Conservation (phyloP, 2,329 filamentous ascomycete genomes). For the Thielaviopsis ethacetica region DNA sequence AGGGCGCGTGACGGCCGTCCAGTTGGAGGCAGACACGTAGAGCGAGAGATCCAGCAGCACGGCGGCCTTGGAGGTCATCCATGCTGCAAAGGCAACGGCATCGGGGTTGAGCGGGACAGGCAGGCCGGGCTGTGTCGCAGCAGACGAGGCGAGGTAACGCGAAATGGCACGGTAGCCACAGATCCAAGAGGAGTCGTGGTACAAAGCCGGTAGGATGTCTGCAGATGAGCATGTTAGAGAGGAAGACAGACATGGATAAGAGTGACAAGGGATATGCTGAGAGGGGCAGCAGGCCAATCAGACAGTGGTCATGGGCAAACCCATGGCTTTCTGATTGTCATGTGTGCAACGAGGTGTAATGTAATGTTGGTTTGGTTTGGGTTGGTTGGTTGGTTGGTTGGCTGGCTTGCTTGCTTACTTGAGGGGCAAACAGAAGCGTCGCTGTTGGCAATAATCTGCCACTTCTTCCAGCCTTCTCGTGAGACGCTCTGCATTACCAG, state of each 20-base stretch:
- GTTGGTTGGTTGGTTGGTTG: too few species aligned
- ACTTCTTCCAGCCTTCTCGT: constrained; percentile 20
- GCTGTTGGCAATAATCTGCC: constrained; percentile 58
- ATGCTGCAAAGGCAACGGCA: constrained; percentile 41
- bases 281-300: not conserved
- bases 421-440: constrained; percentile 55
- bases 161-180: constrained; percentile 47
- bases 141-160: constrained; percentile 31
- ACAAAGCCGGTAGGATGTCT: constrained; percentile 40
- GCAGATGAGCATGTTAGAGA: constrained; percentile 8
- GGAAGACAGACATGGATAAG: not conserved
- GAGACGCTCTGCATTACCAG: constrained; percentile 40
- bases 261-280: constrained; percentile 3
- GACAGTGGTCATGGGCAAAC: not conserved
- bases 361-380: not conserved
- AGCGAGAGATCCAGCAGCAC: constrained; percentile 72
- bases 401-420: constrained; percentile 34
- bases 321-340: not conserved
- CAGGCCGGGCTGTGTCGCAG: constrained; percentile 21
- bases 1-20: constrained; percentile 57
- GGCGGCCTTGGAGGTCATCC: constrained; percentile 58
- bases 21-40: constrained; percentile 83
- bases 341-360: not conserved
- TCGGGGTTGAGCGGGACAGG: constrained; percentile 28
- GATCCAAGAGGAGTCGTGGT: constrained; percentile 34